A percentile compares a stretch with the other conserved stretches of the same genome.
Conservation (phyloP, 1,284 basidiomycete genomes). For the Vanrija humicola region DNA sequence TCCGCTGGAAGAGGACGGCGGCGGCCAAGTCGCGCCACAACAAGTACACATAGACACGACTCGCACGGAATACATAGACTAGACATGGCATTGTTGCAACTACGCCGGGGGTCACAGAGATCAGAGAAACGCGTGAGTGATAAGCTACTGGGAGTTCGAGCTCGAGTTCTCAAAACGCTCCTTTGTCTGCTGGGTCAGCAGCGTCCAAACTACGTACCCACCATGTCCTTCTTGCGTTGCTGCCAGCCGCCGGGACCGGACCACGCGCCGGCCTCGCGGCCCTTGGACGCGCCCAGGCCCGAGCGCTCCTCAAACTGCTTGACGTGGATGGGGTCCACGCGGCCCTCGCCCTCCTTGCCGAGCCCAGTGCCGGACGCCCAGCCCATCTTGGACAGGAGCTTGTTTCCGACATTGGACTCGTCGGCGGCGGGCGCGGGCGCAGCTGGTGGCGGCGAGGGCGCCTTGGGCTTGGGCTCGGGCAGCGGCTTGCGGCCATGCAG, state of each 20-base stretch:
- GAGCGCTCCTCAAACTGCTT: constrained; percentile 80
- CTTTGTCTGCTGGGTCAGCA: constrained; percentile 12
- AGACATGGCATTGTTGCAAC: no score
- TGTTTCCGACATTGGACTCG: constrained; percentile 78
- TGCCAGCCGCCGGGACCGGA: constrained; percentile 49
- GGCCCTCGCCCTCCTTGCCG: constrained; percentile 71
- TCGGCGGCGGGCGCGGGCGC: constrained; percentile 67
- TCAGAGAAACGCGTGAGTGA: no score
- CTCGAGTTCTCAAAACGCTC: constrained; percentile 9
- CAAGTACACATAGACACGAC: no score
- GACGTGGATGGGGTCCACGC: constrained; percentile 79
- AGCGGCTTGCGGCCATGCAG: neutral
- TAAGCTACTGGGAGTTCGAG: neutral
- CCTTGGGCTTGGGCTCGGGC: neutral
- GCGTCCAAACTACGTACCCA: constrained; percentile 10
- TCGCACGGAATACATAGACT: no score
- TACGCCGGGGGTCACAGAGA: no score
- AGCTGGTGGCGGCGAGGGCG: constrained; percentile 48
- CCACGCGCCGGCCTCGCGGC: constrained; percentile 72
- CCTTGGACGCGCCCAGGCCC: constrained; percentile 82
- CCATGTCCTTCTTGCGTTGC: constrained; percentile 38
- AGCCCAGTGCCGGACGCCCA: constrained; percentile 87
- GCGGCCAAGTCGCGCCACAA: no score
- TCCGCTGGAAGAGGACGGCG: no score
- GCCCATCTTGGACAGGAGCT: constrained; percentile 90